Conservation (phyloP, 176 grass and related monocot species). For the Secale cereale region DNA sequence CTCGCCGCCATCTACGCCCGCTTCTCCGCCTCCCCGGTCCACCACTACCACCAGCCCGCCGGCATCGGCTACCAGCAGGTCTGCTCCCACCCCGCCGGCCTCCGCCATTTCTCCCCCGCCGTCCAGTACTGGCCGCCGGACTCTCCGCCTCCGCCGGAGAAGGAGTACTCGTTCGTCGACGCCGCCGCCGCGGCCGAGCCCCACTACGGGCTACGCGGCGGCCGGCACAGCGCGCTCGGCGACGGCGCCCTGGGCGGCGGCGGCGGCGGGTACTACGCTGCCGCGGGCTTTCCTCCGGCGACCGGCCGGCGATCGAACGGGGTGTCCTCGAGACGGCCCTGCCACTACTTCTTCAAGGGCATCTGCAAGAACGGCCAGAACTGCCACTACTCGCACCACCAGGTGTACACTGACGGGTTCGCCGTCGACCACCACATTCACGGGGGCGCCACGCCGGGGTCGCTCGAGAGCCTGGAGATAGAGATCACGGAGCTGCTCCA, state of each 20-base stretch:
- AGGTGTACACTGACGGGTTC: constrained; percentile 30
- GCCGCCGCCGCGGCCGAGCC: neutral
- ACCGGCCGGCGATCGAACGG: constrained; percentile 24
- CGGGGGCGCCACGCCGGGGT: neutral
- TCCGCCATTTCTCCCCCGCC: constrained; percentile 24
- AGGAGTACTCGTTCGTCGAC: constrained; percentile 14
- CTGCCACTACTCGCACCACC: constrained; percentile 65
- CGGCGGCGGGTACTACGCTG: constrained; percentile 24
- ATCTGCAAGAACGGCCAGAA: constrained; percentile 72
- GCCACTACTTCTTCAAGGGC: constrained; percentile 81
- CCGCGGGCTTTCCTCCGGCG: neutral
- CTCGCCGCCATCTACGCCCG: constrained; percentile 41
- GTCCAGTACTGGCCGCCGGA: constrained; percentile 45
- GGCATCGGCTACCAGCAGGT: constrained; percentile 23
- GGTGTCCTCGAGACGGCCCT: constrained; percentile 36
- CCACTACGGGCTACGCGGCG: constrained; percentile 23
- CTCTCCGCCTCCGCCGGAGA: neutral
- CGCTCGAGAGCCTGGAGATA: constrained; percentile 42
- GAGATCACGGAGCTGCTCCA: constrained; percentile 65
- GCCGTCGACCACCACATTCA: constrained; percentile 4
- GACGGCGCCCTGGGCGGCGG: constrained; percentile 19
- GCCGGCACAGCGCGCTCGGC: constrained; percentile 15
- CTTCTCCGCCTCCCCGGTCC: constrained; percentile 38
- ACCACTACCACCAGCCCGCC: neutral
- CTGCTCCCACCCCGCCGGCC: constrained; percentile 10